These are phyloP conservation scores for Prunus mongolica DNA, from an alignment of 306 rosid species.

Conservation along the genomic window DNA sequence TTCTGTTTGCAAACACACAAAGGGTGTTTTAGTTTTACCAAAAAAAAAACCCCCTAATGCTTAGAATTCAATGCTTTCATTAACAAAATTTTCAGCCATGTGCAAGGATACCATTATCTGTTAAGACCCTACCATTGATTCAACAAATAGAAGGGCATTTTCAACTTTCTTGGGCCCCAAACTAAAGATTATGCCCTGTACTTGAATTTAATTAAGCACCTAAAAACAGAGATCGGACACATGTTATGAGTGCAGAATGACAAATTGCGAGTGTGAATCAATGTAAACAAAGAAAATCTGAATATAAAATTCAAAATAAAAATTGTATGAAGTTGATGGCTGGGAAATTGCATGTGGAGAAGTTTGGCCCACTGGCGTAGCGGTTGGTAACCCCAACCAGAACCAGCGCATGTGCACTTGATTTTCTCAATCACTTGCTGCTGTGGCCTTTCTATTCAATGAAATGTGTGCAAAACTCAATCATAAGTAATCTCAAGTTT, in stretches of 20 bases:
- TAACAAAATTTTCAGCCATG: not conserved
- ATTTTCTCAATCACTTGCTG: slow-evolving; percentile 36
- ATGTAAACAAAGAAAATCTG: slow-evolving; percentile 10
- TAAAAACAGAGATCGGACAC: not conserved
- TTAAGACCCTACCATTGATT: slow-evolving; percentile 13
- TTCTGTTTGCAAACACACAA: not conserved
- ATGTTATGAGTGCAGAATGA: not conserved
- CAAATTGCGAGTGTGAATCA: not conserved
- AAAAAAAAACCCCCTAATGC: not conserved
- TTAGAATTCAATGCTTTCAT: not conserved
- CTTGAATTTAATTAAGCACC: not conserved
- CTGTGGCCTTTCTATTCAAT: not conserved
- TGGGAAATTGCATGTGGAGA: slow-evolving; percentile 37
- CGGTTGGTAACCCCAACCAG: slow-evolving; percentile 52
- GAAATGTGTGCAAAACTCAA: slow-evolving; percentile 2
- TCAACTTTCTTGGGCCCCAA: slow-evolving; percentile 7
- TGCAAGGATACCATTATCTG: slow-evolving; percentile 14
- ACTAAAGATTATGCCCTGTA: not conserved
- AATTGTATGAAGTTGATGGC: slow-evolving; percentile 7
- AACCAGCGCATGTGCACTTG: slow-evolving; percentile 68
- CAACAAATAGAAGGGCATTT: not conserved
- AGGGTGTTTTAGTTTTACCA: not conserved
- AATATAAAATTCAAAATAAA: slow-evolving; percentile 10
- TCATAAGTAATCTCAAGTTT: not conserved
- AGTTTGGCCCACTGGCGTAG: slow-evolving; percentile 35